Evolutionary conservation across 305 asterid genomes (phyloP).

Genomic region (Fraxinus sp.): DNA sequence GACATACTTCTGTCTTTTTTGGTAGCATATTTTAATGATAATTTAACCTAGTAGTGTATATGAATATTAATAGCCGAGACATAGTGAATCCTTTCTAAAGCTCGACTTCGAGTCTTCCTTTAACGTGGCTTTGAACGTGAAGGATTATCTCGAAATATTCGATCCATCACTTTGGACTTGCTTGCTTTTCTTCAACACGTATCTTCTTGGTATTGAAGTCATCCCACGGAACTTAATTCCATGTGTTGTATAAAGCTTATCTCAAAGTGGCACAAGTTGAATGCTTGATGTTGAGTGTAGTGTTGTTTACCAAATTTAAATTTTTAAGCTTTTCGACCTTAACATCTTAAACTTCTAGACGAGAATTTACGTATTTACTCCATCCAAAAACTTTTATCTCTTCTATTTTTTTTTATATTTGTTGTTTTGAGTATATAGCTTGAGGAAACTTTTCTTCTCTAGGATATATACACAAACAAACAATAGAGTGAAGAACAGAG

Average conservation of each 20-base stretch:
- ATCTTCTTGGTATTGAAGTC: neutral
- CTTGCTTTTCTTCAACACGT: neutral
- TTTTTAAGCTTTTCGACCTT: neutral
- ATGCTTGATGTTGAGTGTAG: neutral
- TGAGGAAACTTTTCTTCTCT: neutral
- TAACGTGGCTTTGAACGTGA: neutral
- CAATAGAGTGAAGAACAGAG: neutral
- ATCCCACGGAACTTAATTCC: neutral
- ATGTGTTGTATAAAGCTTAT: neutral
- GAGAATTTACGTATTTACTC: slow-evolving; percentile 11
- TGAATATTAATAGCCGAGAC: neutral
- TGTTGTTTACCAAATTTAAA: neutral
- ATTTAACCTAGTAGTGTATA: neutral
- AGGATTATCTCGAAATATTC: neutral
- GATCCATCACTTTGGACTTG: neutral
- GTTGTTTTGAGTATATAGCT: neutral
- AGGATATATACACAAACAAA: neutral
- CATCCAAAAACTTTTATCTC: slow-evolving; percentile 3
- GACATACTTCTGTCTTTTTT: neutral
- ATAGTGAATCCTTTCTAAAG: neutral
- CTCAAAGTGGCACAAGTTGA: neutral
- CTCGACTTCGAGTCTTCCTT: neutral
- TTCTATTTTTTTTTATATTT: neutral
- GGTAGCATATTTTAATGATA: neutral
- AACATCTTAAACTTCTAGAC: neutral